phyloP scores from a whole-genome alignment of 345 rosid species.

The Crucihimalaya himalaica region DNA sequence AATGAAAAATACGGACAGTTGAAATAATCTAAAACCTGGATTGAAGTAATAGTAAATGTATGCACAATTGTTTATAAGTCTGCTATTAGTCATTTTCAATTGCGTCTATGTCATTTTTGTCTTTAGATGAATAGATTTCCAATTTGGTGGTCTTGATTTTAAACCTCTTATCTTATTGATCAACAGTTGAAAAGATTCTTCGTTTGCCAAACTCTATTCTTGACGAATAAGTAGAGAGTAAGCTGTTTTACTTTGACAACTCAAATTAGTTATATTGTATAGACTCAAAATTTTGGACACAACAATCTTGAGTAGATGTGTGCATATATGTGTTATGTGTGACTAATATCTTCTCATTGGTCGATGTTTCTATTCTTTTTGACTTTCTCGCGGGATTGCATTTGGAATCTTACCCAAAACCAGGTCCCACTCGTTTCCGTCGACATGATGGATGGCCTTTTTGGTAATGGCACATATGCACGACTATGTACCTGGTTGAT shows the following conservation, averaged over 20 bases:
- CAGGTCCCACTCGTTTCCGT: not conserved
- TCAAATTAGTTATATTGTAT: not conserved
- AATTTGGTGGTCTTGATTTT: not conserved
- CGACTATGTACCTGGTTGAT: constrained; percentile 6
- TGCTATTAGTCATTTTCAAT: not conserved
- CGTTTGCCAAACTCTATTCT: not conserved
- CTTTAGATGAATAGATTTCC: not conserved
- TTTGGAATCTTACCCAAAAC: constrained; percentile 3
- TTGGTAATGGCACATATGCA: not conserved
- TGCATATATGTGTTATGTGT: constrained; percentile 14
- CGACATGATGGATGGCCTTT: constrained; percentile 7
- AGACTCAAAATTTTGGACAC: not conserved
- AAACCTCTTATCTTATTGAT: not conserved
- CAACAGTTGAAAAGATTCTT: constrained; percentile 4
- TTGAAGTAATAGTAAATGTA: not conserved
- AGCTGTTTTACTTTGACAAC: not conserved
- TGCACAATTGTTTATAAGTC: not conserved
- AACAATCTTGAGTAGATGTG: constrained; percentile 1
- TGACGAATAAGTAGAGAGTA: not conserved
- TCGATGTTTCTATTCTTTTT: constrained; percentile 20
- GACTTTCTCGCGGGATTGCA: not conserved
- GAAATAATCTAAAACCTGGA: not conserved
- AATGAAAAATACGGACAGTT: not conserved
- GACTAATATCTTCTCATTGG: constrained; percentile 11
- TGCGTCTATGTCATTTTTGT: not conserved